Conservation (phyloP, 331 rosid genomes). For the Rosa hybrid region DNA sequence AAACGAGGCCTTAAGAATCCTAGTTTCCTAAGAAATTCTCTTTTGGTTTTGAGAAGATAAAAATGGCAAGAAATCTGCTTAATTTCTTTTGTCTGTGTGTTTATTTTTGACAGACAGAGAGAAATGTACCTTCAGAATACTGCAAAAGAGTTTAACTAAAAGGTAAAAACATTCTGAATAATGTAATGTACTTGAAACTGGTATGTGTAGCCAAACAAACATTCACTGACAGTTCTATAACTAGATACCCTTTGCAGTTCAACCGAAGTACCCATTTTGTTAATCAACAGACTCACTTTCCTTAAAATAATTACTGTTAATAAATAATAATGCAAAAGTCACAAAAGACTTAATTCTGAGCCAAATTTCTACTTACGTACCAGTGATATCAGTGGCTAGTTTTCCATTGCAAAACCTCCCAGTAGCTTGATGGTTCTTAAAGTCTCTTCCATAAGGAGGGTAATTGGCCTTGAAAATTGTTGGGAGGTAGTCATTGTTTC, state of each 20-base stretch:
- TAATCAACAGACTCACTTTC: background rate
- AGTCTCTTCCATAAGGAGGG: slow-evolving; percentile 97
- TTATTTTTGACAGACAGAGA: background rate
- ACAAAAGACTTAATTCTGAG: background rate
- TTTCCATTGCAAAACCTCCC: slow-evolving; percentile 96
- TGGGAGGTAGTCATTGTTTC: slow-evolving; percentile 75
- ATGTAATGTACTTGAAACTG: background rate
- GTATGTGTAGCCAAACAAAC: background rate
- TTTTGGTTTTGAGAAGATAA: background rate
- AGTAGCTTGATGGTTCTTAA: slow-evolving; percentile 65
- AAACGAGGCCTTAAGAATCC: background rate
- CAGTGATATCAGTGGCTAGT: slow-evolving; percentile 87
- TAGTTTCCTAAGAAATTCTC: background rate
- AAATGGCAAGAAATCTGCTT: background rate
- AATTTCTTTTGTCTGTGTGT: background rate
- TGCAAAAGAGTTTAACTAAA: background rate
- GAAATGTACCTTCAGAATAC: background rate
- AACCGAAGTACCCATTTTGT: background rate
- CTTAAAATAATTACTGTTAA: no score
- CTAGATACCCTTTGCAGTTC: background rate
- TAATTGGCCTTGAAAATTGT: slow-evolving; percentile 77
- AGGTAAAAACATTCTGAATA: background rate
- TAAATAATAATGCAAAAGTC: background rate
- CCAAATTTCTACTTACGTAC: slow-evolving; percentile 30
- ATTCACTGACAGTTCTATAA: background rate